Evolutionary conservation across 164 flowering plant genomes (phyloP).

Genomic region (Chimonanthus salicifolius): DNA sequence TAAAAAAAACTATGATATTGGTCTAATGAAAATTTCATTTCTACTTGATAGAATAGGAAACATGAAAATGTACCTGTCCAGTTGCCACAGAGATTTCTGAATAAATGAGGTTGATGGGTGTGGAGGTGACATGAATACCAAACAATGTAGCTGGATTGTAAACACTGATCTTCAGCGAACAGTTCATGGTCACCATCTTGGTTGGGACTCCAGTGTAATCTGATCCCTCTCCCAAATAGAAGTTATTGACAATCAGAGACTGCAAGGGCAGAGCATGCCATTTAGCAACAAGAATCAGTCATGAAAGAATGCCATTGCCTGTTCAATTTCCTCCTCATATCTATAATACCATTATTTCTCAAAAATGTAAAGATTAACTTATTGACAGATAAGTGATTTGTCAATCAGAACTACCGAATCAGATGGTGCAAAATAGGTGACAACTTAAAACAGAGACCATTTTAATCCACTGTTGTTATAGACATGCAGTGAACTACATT

Average conservation of each 20-base stretch:
- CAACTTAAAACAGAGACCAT: too few relatives aligned
- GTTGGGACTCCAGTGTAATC: conserved; percentile 86
- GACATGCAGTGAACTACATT: too few relatives aligned
- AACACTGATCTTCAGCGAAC: conserved; percentile 57
- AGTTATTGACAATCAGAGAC: conserved; percentile 61
- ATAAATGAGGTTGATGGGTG: conserved; percentile 59
- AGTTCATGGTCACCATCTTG: conserved; percentile 69
- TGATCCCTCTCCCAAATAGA: conserved; percentile 64
- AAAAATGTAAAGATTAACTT: too few relatives aligned
- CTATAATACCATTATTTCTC: too few relatives aligned
- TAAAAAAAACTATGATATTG: neutral
- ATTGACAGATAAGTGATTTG: too few relatives aligned
- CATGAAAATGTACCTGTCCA: conserved; percentile 51
- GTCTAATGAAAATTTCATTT: neutral
- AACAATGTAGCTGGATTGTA: conserved; percentile 87
- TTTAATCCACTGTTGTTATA: too few relatives aligned
- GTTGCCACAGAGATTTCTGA: conserved; percentile 72
- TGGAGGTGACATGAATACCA: conserved; percentile 87
- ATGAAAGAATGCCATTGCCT: neutral
- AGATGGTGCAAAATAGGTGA: too few relatives aligned
- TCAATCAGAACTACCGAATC: too few relatives aligned
- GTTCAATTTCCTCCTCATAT: too few relatives aligned
- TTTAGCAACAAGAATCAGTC: neutral
- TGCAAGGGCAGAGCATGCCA: conserved; percentile 26
- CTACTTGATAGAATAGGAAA: neutral